These are phyloP conservation scores for Chaetomium cochliodes DNA, from an alignment of 495 filamentous ascomycete genomes.

Conservation along the genomic window DNA sequence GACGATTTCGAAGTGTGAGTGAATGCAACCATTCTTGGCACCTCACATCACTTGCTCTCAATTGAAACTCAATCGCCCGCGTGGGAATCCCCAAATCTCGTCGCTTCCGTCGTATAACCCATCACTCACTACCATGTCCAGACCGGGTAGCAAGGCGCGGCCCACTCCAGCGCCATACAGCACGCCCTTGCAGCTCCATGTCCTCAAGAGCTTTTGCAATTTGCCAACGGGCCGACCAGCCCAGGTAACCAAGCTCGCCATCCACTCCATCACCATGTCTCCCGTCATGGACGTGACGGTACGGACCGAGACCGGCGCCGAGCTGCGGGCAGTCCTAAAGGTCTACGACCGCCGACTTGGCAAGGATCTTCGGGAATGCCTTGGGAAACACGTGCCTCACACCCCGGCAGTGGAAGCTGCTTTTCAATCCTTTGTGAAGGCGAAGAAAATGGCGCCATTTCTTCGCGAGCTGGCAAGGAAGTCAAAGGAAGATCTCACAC, in stretches of 20 bases:
- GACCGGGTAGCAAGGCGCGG: constrained; percentile 1
- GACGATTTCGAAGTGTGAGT: too few species aligned
- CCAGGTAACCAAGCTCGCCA: background rate
- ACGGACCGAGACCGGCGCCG: background rate
- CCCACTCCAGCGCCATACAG: background rate
- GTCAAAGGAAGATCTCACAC: background rate
- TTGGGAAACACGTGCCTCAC: background rate
- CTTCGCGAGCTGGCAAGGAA: background rate
- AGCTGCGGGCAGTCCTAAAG: constrained; percentile 5
- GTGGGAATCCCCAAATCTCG: too few species aligned
- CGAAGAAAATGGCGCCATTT: background rate
- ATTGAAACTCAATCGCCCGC: background rate
- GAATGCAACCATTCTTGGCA: too few species aligned
- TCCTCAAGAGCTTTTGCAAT: background rate
- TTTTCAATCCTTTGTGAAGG: constrained; percentile 2
- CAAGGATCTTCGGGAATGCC: background rate
- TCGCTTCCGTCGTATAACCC: background rate
- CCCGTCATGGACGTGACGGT: background rate
- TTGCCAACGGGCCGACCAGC: background rate
- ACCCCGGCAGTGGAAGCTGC: background rate
- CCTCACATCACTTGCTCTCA: too few species aligned
- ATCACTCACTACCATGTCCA: background rate
- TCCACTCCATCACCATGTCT: constrained; percentile 6
- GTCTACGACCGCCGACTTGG: constrained; percentile 10
- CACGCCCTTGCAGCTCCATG: constrained; percentile 8